Conservation (phyloP, 495 filamentous ascomycete genomes). For the Acidomyces sp. region DNA sequence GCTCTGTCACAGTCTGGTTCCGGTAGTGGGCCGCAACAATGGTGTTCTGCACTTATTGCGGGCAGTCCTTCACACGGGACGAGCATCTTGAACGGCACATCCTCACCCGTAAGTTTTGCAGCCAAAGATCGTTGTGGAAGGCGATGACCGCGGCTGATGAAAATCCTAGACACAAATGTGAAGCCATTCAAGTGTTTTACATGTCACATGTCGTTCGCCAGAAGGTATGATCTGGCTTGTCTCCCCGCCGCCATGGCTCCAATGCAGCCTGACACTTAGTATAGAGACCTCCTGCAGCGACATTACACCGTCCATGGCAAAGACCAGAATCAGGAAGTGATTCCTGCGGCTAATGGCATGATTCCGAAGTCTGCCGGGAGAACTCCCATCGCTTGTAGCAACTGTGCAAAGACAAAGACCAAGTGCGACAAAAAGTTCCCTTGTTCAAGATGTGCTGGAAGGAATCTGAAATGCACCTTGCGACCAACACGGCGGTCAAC, state of each 20-base stretch:
- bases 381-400: slow-evolving; percentile 33
- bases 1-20: slow-evolving; percentile 1
- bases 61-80: slow-evolving; percentile 50
- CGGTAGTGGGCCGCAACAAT: slow-evolving; percentile 24
- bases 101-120: slow-evolving; percentile 39
- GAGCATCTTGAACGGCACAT: slow-evolving; percentile 54
- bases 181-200: slow-evolving; percentile 48
- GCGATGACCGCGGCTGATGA: slow-evolving; percentile 5
- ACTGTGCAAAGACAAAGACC: slow-evolving; percentile 38
- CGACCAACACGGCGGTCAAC: slow-evolving; percentile 44
- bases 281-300: slow-evolving; percentile 46
- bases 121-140: slow-evolving; percentile 2
- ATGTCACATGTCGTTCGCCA: slow-evolving; percentile 49
- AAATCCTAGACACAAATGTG: slow-evolving; percentile 45
- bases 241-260: not conserved
- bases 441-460: slow-evolving; percentile 43
- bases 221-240: slow-evolving; percentile 35
- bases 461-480: slow-evolving; percentile 42
- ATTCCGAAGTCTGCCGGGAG: slow-evolving; percentile 32
- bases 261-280: slow-evolving; percentile 7
- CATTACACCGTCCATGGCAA: slow-evolving; percentile 38
- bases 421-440: slow-evolving; percentile 56
- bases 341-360: slow-evolving; percentile 28
- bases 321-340: slow-evolving; percentile 31
- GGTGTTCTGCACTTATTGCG: slow-evolving; percentile 51